These are phyloP conservation scores for Vaccinium myrtillus DNA, from an alignment of 148 eudicot genomes.

Conservation along the genomic window DNA sequence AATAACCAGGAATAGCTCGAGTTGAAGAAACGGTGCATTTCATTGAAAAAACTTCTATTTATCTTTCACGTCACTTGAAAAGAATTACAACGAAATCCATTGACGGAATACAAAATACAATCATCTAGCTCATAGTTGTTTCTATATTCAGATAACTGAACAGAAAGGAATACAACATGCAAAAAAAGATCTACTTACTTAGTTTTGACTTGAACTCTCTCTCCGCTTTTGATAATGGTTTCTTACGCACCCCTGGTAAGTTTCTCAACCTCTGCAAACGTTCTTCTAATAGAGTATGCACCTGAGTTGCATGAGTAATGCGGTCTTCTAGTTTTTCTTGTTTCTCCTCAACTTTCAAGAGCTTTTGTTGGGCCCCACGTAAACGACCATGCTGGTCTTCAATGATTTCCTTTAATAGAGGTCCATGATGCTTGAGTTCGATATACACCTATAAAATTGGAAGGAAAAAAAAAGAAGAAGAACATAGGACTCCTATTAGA, in stretches of 20 bases:
- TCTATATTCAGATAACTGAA: neutral
- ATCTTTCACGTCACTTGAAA: neutral
- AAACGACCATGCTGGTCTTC: conserved; percentile 64
- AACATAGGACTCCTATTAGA: neutral
- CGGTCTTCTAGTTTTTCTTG: conserved; percentile 59
- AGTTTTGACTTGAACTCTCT: conserved; percentile 78
- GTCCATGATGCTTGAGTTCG: conserved; percentile 90
- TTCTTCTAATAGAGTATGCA: conserved; percentile 59
- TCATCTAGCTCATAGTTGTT: neutral
- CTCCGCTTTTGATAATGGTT: conserved; percentile 84
- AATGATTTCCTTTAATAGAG: conserved; percentile 70
- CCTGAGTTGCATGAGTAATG: conserved; percentile 41
- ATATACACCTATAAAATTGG: conserved; percentile 56
- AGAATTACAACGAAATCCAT: neutral
- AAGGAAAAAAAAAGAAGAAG: neutral
- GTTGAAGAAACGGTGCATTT: neutral
- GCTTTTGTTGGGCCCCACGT: conserved; percentile 58
- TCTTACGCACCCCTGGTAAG: conserved; percentile 69
- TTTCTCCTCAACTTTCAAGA: conserved; percentile 56
- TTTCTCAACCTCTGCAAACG: conserved; percentile 66
- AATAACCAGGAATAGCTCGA: neutral
- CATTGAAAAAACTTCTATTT: neutral
- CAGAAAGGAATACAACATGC: neutral
- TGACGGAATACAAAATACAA: neutral
- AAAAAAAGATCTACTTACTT: conserved; percentile 38